phyloP scores from a whole-genome alignment of 164 flowering plant species.

The Piper betle region DNA sequence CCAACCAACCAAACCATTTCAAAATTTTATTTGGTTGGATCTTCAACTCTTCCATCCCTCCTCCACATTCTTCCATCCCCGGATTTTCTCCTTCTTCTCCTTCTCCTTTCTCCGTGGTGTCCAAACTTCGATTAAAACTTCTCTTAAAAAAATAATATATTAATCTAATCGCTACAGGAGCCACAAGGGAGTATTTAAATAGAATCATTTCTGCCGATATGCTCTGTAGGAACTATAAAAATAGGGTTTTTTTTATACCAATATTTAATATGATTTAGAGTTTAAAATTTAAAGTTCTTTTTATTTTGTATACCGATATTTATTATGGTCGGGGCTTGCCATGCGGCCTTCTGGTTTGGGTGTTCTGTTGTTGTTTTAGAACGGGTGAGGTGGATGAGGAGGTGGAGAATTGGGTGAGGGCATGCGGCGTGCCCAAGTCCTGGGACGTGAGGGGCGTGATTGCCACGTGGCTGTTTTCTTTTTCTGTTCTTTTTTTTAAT shows the following conservation, averaged over 20 bases:
- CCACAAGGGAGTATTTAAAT: neutral
- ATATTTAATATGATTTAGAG: neutral
- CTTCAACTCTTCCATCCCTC: too few relatives aligned
- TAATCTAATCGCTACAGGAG: too few relatives aligned
- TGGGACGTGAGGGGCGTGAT: conserved; percentile 89
- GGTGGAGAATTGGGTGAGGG: conserved; percentile 79
- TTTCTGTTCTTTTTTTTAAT: neutral
- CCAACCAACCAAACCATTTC: too few relatives aligned
- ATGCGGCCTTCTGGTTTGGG: too few relatives aligned
- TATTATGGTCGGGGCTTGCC: too few relatives aligned
- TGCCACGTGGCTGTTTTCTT: conserved; percentile 69
- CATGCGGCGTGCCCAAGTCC: conserved; percentile 51
- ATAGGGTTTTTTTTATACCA: neutral
- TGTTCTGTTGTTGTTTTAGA: conserved; percentile 12
- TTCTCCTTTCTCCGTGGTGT: too few relatives aligned
- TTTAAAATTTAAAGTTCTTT: neutral
- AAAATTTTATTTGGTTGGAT: too few relatives aligned
- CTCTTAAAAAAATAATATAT: too few relatives aligned
- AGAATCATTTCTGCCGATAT: neutral
- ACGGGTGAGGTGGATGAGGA: conserved; percentile 60
- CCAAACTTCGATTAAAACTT: too few relatives aligned
- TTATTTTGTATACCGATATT: neutral
- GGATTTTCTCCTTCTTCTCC: too few relatives aligned
- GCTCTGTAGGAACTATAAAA: neutral
- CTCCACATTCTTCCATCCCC: too few relatives aligned